These are phyloP conservation scores for Neonectria punicea DNA, from an alignment of 2,329 filamentous ascomycete genomes.

Conservation along the genomic window DNA sequence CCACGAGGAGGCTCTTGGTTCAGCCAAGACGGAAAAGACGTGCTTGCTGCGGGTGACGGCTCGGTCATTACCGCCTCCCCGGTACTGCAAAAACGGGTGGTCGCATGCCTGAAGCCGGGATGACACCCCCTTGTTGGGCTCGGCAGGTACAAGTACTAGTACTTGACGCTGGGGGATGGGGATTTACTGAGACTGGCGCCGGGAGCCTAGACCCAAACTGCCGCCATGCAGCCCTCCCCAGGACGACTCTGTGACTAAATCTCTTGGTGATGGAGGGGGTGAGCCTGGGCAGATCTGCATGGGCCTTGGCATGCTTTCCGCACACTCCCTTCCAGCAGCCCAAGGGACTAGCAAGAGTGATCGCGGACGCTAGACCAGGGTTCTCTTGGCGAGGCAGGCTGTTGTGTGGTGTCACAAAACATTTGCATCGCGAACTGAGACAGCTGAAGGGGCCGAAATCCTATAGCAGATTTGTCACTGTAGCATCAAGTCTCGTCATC, in stretches of 20 bases:
- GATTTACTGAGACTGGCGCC: constrained; percentile 14
- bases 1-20: constrained; percentile 24
- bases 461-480: constrained; percentile 34
- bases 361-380: constrained; percentile 12
- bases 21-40: constrained; percentile 22
- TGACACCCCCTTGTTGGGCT: constrained; percentile 5
- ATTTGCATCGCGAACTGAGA: constrained; percentile 6
- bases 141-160: constrained; percentile 6
- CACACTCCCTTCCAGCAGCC: constrained; percentile 9
- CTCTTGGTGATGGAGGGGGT: constrained; percentile 16
- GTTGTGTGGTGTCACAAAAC: constrained; percentile 12
- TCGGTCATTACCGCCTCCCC: constrained; percentile 33
- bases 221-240: constrained; percentile 34
- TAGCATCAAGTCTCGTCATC: constrained; percentile 29
- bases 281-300: constrained; percentile 31
- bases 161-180: constrained; percentile 4
- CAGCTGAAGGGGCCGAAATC: neutral
- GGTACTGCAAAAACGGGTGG: constrained; percentile 27
- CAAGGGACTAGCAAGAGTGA: neutral
- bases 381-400: constrained; percentile 27
- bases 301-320: constrained; percentile 25
- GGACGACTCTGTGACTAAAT: constrained; percentile 29
- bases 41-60: constrained; percentile 32
- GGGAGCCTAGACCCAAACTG: constrained; percentile 20
- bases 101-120: constrained; percentile 20